Percentiles rank a stretch among this genome's conserved stretches.
Evolutionary conservation across 306 rosid species (phyloP).

Genomic region (Inga oerstediana): DNA sequence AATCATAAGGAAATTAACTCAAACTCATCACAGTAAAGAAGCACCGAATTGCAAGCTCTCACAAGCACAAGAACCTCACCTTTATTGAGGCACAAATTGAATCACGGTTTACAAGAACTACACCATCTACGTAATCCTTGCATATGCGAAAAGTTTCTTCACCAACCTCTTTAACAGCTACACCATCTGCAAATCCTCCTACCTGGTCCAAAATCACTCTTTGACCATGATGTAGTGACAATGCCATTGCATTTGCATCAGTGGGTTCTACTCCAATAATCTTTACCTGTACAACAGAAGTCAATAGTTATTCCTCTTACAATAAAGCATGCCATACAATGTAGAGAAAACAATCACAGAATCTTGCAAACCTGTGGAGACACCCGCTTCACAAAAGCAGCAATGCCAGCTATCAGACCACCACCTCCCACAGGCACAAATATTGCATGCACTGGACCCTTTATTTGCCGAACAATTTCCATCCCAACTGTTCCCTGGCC

Average conservation of each 20-base stretch:
- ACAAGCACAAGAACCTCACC: conserved; percentile 51
- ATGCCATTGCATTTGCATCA: conserved; percentile 96
- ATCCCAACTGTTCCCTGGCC: conserved; percentile 98
- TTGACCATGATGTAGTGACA: conserved; percentile 82
- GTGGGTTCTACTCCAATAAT: conserved; percentile 93
- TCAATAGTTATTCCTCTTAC: conserved; percentile 16
- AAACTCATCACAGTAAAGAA: conserved; percentile 12
- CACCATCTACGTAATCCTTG: conserved; percentile 83
- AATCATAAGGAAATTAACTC: not conserved
- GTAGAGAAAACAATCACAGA: conserved; percentile 7
- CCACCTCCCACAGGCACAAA: conserved; percentile 99
- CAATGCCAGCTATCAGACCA: conserved; percentile 95
- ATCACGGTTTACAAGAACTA: conserved; percentile 91
- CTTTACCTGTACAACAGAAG: conserved; percentile 63
- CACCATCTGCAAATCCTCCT: conserved; percentile 98
- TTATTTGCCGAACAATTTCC: conserved; percentile 83
- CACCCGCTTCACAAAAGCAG: conserved; percentile 93
- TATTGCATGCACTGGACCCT: conserved; percentile 75
- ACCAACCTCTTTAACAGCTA: conserved; percentile 96
- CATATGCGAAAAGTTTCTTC: conserved; percentile 90
- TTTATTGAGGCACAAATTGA: conserved; percentile 96
- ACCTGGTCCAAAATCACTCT: conserved; percentile 82
- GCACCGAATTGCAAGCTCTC: conserved; percentile 16
- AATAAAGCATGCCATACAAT: not conserved
- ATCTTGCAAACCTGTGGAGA: conserved; percentile 71